phyloP scores from a whole-genome alignment of 768 basidiomycete genomes.

The Trametes villosa region DNA sequence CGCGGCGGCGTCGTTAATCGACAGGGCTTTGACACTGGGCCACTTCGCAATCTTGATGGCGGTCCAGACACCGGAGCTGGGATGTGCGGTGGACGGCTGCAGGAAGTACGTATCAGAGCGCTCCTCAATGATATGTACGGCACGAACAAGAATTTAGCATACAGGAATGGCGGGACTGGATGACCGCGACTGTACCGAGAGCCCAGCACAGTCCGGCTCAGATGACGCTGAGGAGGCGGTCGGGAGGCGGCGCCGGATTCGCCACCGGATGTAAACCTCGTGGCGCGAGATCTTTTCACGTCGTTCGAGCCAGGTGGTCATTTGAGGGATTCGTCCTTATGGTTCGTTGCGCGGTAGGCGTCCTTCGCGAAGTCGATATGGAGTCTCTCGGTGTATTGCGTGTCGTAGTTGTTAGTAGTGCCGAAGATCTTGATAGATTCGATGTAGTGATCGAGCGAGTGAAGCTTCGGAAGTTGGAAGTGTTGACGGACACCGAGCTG shows the following conservation, averaged over 20 bases:
- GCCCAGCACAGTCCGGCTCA: too few species aligned
- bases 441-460: constrained; percentile 3
- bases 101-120: too few species aligned
- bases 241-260: neutral
- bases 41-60: neutral
- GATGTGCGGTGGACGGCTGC: too few species aligned
- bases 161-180: too few species aligned
- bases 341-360: constrained; percentile 28
- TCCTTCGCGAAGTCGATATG: constrained; percentile 39
- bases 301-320: constrained; percentile 11
- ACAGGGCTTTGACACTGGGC: neutral
- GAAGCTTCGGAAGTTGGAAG: constrained; percentile 23
- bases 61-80: too few species aligned
- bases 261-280: constrained; percentile 34
- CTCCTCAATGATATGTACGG: too few species aligned
- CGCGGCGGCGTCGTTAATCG: neutral
- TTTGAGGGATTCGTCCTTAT: constrained; percentile 13
- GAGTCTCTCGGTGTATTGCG: constrained; percentile 29
- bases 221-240: too few species aligned
- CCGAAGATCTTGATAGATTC: constrained; percentile 6
- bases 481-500: constrained; percentile 23
- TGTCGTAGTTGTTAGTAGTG: constrained; percentile 23
- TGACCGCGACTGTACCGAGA: too few species aligned
- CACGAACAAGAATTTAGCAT: too few species aligned
- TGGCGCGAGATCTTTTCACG: constrained; percentile 31